phyloP scores from a whole-genome alignment of 495 filamentous ascomycete species.

The Tuber brumale region DNA sequence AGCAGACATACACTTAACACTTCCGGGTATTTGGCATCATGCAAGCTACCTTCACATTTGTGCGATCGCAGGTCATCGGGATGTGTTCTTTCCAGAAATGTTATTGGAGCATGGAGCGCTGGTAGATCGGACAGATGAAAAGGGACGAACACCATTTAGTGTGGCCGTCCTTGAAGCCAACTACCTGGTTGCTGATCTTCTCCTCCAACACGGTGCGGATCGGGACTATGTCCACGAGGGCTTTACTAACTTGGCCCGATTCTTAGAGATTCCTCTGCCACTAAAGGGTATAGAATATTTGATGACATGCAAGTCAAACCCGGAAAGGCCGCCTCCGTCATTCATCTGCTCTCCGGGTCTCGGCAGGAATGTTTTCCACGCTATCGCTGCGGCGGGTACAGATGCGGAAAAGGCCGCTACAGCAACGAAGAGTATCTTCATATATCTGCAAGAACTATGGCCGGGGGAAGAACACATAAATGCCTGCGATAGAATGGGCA shows the following conservation, averaged over 20 bases:
- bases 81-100: background rate
- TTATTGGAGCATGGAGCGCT: background rate
- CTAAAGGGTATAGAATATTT: background rate
- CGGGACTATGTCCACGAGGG: background rate
- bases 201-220: background rate
- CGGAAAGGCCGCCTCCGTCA: background rate
- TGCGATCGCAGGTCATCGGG: background rate
- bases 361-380: background rate
- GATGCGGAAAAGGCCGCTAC: background rate
- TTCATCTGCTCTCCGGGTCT: background rate
- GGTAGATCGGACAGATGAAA: background rate
- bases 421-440: background rate
- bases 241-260: background rate
- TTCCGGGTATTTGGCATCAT: background rate
- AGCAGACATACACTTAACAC: background rate
- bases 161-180: background rate
- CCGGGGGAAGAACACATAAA: background rate
- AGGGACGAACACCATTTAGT: background rate
- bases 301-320: conserved; percentile 1
- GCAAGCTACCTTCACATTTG: background rate
- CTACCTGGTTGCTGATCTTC: background rate
- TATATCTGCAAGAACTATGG: background rate
- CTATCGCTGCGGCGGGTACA: background rate
- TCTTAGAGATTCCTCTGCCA: background rate
- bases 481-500: background rate